Evolutionary conservation across 768 basidiomycete genomes (phyloP).

Genomic region (Termitomyces sp.): DNA sequence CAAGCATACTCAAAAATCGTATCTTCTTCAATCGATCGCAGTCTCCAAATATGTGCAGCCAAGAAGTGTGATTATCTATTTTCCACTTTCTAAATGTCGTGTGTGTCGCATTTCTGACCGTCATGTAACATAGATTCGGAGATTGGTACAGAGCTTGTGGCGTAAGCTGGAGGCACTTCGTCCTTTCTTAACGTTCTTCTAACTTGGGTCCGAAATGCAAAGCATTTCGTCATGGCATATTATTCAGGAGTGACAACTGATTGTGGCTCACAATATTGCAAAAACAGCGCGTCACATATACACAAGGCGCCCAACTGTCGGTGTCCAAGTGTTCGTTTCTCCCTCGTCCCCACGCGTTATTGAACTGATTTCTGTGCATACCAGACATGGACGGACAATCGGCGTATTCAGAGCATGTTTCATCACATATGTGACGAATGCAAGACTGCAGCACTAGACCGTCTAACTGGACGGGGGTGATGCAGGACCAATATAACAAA

Average conservation of each 20-base stretch:
- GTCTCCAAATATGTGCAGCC: conserved; percentile 42
- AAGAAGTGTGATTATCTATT: conserved; percentile 44
- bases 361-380: not conserved
- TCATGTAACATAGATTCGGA: conserved; percentile 27
- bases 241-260: conserved; percentile 57
- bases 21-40: conserved; percentile 4
- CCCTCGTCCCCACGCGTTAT: not conserved
- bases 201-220: conserved; percentile 1
- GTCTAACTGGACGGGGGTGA: conserved; percentile 11
- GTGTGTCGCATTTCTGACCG: conserved; percentile 6
- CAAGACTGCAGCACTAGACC: conserved; percentile 31
- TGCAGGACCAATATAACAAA: not conserved
- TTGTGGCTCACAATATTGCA: conserved; percentile 47
- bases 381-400: conserved; percentile 40
- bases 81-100: not conserved
- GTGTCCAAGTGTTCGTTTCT: conserved; percentile 36
- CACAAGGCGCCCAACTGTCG: conserved; percentile 58
- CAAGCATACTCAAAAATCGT: not conserved
- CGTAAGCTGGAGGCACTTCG: conserved; percentile 23
- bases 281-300: conserved; percentile 49
- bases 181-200: conserved; percentile 6
- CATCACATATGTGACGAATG: conserved; percentile 60
- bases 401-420: conserved; percentile 60
- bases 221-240: conserved; percentile 65
- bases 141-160: conserved; percentile 40